Evolutionary conservation across 768 basidiomycete genomes (phyloP), one percentile per base, ranked within the genome.

Genomic region (Boletus insuetus): DNA sequence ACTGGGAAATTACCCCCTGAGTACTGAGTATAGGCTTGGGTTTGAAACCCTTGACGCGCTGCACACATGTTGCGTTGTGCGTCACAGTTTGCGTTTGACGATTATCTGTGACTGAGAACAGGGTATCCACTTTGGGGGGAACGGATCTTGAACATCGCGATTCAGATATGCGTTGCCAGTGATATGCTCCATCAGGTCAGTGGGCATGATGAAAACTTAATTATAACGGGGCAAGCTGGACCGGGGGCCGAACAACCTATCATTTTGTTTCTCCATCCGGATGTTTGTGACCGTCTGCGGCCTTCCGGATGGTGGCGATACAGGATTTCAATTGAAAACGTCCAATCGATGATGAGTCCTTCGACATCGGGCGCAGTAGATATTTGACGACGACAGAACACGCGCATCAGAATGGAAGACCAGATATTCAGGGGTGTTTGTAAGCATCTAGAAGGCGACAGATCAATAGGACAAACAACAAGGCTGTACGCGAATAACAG

Each of bases 341-440:
- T 46, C 29, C 40, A 48, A 64, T 56, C 55, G 46, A 57, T 56
- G 59, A 38, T 34, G n/a, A n/a, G 47, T 54, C 48, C 47, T 61
- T 63, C 37, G 40, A 58, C 52, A 69, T 68, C 68, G 64, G 66
- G 51, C 69, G 66, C 55, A 70, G 68, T 66, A 47, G 54, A 51
- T 43, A 68, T 68, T 66, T 65, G 66, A 69, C 58, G 57, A 69
- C 58, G 58, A 65, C 54, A 46, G 45, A 66, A 69, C 69, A 70
- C 71, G 69, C 69, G 71, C 71, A 70, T 70, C 69, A 70, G 45
- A 70, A 70, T 70, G 69, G 69, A 70, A 73, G 69, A 58, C 40
- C 43, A 49, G 55, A 58, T 58, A 54, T 59, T 57, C 66, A 73
- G 69, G 65, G 64, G 60, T 56, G 59, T 55, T 51, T 56, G 50